Percentiles rank a stretch among this genome's conserved stretches.
These are phyloP conservation scores for Caryopteris hybrid DNA, from an alignment of 305 asterid species.

Conservation along the genomic window DNA sequence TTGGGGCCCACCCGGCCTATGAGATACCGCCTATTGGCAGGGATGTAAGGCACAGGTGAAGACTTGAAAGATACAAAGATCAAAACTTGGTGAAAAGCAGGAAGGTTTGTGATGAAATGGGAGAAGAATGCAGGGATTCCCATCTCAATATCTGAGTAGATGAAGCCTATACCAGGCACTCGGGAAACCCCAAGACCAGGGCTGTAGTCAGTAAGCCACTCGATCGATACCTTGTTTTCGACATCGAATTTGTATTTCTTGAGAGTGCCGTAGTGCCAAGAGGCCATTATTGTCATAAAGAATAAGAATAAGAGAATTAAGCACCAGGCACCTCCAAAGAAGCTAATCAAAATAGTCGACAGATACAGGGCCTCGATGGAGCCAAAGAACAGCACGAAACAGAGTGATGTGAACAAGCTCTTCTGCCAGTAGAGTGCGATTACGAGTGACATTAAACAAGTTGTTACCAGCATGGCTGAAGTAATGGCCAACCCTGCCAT, in stretches of 20 bases:
- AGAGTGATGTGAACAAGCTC: conserved; percentile 37
- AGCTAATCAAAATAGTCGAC: conserved; percentile 51
- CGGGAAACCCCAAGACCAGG: conserved; percentile 74
- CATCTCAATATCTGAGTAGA: conserved; percentile 60
- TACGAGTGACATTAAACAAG: conserved; percentile 85
- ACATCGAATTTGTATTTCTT: conserved; percentile 72
- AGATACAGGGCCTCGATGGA: conserved; percentile 61
- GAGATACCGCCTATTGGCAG: conserved; percentile 53
- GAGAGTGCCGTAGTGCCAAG: conserved; percentile 93
- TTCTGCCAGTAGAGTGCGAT: conserved; percentile 84
- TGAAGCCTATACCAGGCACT: conserved; percentile 82
- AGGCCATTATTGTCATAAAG: conserved; percentile 54
- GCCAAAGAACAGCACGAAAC: conserved; percentile 69
- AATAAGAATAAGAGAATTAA: conserved; percentile 42
- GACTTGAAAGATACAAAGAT: conserved; percentile 82
- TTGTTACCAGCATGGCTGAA: conserved; percentile 71
- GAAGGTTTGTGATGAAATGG: conserved; percentile 80
- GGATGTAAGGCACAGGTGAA: conserved; percentile 60
- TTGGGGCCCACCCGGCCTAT: conserved; percentile 79
- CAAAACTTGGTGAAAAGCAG: conserved; percentile 81
- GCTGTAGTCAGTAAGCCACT: conserved; percentile 81
- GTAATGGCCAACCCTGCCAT: conserved; percentile 69
- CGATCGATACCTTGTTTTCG: conserved; percentile 73
- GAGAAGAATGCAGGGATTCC: conserved; percentile 94
- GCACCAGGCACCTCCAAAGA: conserved; percentile 82